These are phyloP conservation scores for Pseudocercospora vitis DNA, from an alignment of 2,329 filamentous ascomycete species.

Conservation along the genomic window DNA sequence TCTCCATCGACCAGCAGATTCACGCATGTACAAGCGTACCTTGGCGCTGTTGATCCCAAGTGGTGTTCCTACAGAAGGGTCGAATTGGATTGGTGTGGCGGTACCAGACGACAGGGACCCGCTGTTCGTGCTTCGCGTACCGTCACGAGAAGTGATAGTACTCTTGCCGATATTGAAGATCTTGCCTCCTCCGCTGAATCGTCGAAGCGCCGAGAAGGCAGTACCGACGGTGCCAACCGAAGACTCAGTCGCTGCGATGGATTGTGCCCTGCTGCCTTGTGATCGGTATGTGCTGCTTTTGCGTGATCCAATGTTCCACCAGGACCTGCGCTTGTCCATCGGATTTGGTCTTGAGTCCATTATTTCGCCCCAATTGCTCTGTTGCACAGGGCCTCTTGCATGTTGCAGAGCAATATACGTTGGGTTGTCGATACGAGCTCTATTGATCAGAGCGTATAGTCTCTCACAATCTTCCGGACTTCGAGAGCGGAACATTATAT, in stretches of 20 bases:
- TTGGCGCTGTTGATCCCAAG: constrained; percentile 76
- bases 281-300: constrained; percentile 57
- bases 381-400: constrained; percentile 61
- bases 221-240: constrained; percentile 75
- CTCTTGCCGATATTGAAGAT: constrained; percentile 82
- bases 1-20: constrained; percentile 77
- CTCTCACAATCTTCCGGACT: constrained; percentile 74
- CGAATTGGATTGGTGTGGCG: constrained; percentile 36
- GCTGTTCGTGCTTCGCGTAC: constrained; percentile 55
- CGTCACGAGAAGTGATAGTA: constrained; percentile 62
- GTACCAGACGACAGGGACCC: constrained; percentile 59
- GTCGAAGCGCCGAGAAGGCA: constrained; percentile 74
- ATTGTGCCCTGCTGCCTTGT: constrained; percentile 55
- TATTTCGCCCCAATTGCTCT: constrained; percentile 50
- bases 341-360: constrained; percentile 43
- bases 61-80: constrained; percentile 43
- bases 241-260: constrained; percentile 66
- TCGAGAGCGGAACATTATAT: constrained; percentile 86
- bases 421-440: constrained; percentile 85
- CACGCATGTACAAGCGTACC: constrained; percentile 80
- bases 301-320: constrained; percentile 55
- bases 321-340: constrained; percentile 43
- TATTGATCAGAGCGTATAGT: constrained; percentile 83
- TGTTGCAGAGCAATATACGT: constrained; percentile 79
- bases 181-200: constrained; percentile 68